Base-by-base conservation (phyloP, 345 rosid genomes). In the Corymbia maculata region DNA sequence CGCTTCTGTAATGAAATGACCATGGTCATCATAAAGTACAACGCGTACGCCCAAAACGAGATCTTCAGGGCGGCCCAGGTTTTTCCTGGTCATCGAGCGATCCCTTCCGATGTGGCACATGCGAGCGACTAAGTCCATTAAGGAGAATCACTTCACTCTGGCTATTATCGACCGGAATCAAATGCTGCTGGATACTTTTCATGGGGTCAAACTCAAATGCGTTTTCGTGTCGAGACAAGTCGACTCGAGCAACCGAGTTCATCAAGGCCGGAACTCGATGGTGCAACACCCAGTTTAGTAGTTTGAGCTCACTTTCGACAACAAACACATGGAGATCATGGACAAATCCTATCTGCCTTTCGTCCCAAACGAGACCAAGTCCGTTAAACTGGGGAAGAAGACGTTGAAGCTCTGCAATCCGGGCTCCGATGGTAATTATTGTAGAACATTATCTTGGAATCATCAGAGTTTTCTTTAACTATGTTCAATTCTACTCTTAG, bases 241-340 rank as follows among this genome's bases (percentile, higher is more conserved):
- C 87, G 51, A 88, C 91, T 50, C 92, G 89, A 11, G 93, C 93
- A 66, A 86, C 79, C n/a, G 88, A 92, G 57, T 47, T 88, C 90
- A 84, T 3, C 90, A 75, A 13, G 88, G 91, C 85, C 59, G 84
- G 4, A 79, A 84, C 91, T 87, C 93, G 36, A 85, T 90, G 5
- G 47, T 51, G 13, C 90, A 42, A 80, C 86, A 91, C 19, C 94
- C 93, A 89, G 86, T 86, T 16, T 89, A 95, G 59, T 89, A 91
- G 49, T 94, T 94, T 75, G 91, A 94, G 89, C 94, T 95, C n/a
- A 92, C 86, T 84, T 95, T 95, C 89, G 92, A 88, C 51, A 95
- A 93, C 91, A 93, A 95, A 68, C 91, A 92, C 88, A 94, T 89
- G 86, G 94, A 92, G 32, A 87, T 90, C 87, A 94, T 92, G 45